Evolutionary conservation across 345 rosid species (phyloP).

Genomic region (Aegle marmelos): DNA sequence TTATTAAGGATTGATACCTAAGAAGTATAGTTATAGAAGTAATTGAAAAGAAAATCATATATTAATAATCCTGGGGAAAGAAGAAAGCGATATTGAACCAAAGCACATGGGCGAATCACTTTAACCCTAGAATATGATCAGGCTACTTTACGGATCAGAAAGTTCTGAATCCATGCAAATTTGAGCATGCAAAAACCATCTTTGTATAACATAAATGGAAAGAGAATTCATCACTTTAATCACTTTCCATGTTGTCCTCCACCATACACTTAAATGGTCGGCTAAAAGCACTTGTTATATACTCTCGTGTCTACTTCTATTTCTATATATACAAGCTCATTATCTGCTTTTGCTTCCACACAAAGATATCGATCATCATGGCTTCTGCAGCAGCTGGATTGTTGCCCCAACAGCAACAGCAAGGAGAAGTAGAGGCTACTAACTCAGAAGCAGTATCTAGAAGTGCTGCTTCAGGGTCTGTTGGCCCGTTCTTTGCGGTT

Average conservation of each 20-base stretch:
- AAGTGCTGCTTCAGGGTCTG: conserved; percentile 41
- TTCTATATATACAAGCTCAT: background rate
- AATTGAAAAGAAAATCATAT: too few species aligned
- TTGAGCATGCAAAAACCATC: background rate
- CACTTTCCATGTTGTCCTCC: conserved; percentile 37
- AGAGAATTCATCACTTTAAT: conserved; percentile 1
- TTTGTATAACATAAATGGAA: background rate
- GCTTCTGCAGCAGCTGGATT: conserved; percentile 23
- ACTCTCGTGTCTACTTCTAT: background rate
- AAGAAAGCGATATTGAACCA: background rate
- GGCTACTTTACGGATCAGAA: background rate
- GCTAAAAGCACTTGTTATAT: background rate
- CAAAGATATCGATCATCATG: conserved; percentile 14
- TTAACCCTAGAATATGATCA: background rate
- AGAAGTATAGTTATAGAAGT: too few species aligned
- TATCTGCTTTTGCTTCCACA: background rate
- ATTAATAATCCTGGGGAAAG: background rate
- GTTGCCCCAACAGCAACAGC: conserved; percentile 31
- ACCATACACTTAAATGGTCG: conserved; percentile 21
- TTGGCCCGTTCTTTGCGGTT: conserved; percentile 70
- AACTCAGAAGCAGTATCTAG: conserved; percentile 15
- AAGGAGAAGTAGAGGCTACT: conserved; percentile 13
- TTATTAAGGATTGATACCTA: too few species aligned
- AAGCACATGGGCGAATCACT: conserved; percentile 6
- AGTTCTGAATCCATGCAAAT: background rate